These are phyloP conservation scores for Takashimella koratensis DNA, from an alignment of 1,284 basidiomycete species.

Conservation along the genomic window DNA sequence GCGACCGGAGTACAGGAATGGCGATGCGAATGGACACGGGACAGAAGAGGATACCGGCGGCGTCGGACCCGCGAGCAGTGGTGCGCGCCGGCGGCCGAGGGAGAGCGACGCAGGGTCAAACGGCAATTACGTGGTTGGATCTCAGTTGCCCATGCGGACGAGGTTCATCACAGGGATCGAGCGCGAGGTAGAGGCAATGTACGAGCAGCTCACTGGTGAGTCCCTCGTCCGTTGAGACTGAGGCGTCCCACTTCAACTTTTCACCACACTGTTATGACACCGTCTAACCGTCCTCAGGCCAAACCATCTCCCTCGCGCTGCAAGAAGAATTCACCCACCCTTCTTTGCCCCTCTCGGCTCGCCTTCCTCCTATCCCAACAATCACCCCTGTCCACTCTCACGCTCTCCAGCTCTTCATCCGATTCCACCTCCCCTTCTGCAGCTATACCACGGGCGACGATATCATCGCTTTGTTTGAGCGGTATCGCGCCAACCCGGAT, in stretches of 20 bases:
- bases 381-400: background rate
- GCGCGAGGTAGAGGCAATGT: conserved; percentile 13
- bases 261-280: too few species aligned
- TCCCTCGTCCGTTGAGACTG: background rate
- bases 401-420: conserved; percentile 13
- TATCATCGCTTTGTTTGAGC: conserved; percentile 11
- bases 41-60: conserved; percentile 3
- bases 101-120: conserved; percentile 1
- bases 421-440: conserved; percentile 15
- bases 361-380: conserved; percentile 6
- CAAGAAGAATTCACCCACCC: conserved; percentile 10
- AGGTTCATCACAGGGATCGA: conserved; percentile 4
- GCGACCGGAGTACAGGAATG: background rate
- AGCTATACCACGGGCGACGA: conserved; percentile 12
- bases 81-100: conserved; percentile 7
- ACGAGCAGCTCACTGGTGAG: conserved; percentile 4
- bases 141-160: conserved; percentile 15
- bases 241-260: too few species aligned
- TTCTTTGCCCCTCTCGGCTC: conserved; percentile 8
- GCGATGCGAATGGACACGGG: background rate
- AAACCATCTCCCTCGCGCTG: conserved; percentile 9
- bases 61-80: conserved; percentile 13
- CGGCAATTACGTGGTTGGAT: background rate
- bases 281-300: conserved; percentile 3
- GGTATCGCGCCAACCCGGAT: conserved; percentile 8